Conservation (phyloP, 1,284 basidiomycete species). For the Ceratobasidium theobromae region DNA sequence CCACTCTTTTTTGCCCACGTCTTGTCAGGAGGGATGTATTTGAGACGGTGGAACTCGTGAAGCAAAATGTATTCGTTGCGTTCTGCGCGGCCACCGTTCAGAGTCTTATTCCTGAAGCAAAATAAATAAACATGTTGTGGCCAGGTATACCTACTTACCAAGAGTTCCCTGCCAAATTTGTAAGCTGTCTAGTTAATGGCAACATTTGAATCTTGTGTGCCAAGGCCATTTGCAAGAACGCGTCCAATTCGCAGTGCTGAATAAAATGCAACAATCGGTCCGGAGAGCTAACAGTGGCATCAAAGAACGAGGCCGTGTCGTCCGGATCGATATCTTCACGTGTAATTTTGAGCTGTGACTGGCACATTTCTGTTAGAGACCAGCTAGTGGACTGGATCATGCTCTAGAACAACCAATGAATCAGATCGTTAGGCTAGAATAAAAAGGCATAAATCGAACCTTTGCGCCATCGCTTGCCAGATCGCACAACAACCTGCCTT, state of each 20-base stretch:
- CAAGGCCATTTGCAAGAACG: slow-evolving; percentile 96
- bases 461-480: slow-evolving; percentile 93
- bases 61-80: slow-evolving; percentile 99
- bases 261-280: slow-evolving; percentile 86
- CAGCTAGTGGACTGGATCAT: slow-evolving; percentile 97
- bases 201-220: slow-evolving; percentile 87
- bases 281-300: slow-evolving; percentile 76
- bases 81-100: slow-evolving; percentile 95
- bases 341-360: slow-evolving; percentile 81
- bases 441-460: slow-evolving; percentile 48
- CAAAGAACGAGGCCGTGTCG: slow-evolving; percentile 90
- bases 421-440: neutral
- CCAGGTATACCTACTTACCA: slow-evolving; percentile 62
- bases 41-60: slow-evolving; percentile 95
- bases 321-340: slow-evolving; percentile 95
- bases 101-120: slow-evolving; percentile 80
- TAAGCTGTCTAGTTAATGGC: slow-evolving; percentile 89
- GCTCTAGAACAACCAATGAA: slow-evolving; percentile 51
- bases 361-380: slow-evolving; percentile 97
- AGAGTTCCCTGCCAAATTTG: slow-evolving; percentile 95
- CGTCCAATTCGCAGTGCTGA: slow-evolving; percentile 89
- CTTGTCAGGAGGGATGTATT: slow-evolving; percentile 98
- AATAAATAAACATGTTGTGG: slow-evolving; percentile 24
- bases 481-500: slow-evolving; percentile 88
- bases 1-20: slow-evolving; percentile 72